phyloP scores from a whole-genome alignment of 2,329 filamentous ascomycete genomes.

The Nemania abortiva region DNA sequence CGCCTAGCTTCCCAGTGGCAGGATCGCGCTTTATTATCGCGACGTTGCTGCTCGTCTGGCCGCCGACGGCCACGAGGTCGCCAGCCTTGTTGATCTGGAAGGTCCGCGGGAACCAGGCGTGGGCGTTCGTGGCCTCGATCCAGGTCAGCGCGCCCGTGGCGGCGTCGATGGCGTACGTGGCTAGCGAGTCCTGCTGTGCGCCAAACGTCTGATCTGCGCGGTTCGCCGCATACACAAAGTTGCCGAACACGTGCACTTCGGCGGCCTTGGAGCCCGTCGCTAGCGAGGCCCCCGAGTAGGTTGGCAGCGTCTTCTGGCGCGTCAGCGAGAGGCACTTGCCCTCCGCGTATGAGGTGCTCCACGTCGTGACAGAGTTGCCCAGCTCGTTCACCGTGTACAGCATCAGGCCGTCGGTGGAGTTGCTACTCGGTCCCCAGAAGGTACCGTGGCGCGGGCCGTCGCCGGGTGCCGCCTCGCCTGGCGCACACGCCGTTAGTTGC shows the following conservation, averaged over 20 bases:
- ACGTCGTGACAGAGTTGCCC: conserved; percentile 63
- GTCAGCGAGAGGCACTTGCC: conserved; percentile 60
- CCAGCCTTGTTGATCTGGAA: conserved; percentile 72
- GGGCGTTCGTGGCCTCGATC: conserved; percentile 66
- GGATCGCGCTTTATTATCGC: conserved; percentile 68
- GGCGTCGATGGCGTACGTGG: conserved; percentile 62
- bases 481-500: conserved; percentile 59
- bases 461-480: conserved; percentile 58
- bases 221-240: conserved; percentile 72
- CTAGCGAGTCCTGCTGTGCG: conserved; percentile 66
- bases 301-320: conserved; percentile 60
- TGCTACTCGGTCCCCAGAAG: conserved; percentile 59
- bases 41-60: conserved; percentile 70
- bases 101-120: conserved; percentile 71
- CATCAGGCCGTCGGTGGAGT: conserved; percentile 47
- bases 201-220: conserved; percentile 70
- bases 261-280: conserved; percentile 64
- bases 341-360: conserved; percentile 60
- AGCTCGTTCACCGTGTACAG: conserved; percentile 63
- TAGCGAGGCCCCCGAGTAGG: conserved; percentile 59
- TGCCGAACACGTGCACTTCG: conserved; percentile 65
- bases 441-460: conserved; percentile 66
- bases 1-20: conserved; percentile 66
- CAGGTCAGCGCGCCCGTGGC: conserved; percentile 63
- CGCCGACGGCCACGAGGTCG: conserved; percentile 70